These are phyloP conservation scores for Lentinula aciculospora DNA, from an alignment of 768 basidiomycete species.

Conservation along the genomic window DNA sequence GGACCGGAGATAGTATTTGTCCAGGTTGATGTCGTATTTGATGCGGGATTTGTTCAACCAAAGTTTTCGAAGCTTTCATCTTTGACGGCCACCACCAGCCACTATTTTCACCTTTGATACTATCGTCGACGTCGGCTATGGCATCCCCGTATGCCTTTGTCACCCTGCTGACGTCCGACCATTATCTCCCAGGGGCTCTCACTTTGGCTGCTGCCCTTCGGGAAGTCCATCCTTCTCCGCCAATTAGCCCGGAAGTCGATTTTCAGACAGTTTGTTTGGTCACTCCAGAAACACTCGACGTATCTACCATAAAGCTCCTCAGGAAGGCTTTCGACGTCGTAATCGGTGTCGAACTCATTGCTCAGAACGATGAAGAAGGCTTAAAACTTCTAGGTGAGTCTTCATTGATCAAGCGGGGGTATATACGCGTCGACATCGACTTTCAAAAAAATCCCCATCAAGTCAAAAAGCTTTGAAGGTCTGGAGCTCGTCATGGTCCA, in stretches of 20 bases:
- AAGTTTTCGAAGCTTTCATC: not conserved
- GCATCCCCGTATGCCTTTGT: slow-evolving; percentile 75
- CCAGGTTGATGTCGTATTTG: not conserved
- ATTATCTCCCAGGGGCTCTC: slow-evolving; percentile 91
- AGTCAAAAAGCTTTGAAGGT: not conserved
- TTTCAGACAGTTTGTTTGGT: slow-evolving; percentile 87
- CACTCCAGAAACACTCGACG: slow-evolving; percentile 90
- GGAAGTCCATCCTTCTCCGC: slow-evolving; percentile 64
- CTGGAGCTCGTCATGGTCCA: slow-evolving; percentile 11
- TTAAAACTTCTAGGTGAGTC: slow-evolving; percentile 79
- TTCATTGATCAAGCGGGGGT: not conserved
- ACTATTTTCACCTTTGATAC: slow-evolving; percentile 19
- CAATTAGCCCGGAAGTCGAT: slow-evolving; percentile 53
- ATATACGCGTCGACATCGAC: slow-evolving; percentile 17
- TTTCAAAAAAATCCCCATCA: slow-evolving; percentile 11
- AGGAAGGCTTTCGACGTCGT: slow-evolving; percentile 79
- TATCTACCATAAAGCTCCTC: slow-evolving; percentile 72
- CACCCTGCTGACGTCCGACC: slow-evolving; percentile 87
- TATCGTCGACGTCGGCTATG: slow-evolving; percentile 34
- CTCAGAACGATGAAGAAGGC: slow-evolving; percentile 56
- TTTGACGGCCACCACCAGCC: slow-evolving; percentile 5
- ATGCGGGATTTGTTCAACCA: slow-evolving; percentile 1
- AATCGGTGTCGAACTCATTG: slow-evolving; percentile 88
- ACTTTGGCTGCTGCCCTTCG: slow-evolving; percentile 79
- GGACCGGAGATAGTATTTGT: not conserved